phyloP scores from a whole-genome alignment of 2,329 filamentous ascomycete genomes.

The Trichoderma semiorbis region DNA sequence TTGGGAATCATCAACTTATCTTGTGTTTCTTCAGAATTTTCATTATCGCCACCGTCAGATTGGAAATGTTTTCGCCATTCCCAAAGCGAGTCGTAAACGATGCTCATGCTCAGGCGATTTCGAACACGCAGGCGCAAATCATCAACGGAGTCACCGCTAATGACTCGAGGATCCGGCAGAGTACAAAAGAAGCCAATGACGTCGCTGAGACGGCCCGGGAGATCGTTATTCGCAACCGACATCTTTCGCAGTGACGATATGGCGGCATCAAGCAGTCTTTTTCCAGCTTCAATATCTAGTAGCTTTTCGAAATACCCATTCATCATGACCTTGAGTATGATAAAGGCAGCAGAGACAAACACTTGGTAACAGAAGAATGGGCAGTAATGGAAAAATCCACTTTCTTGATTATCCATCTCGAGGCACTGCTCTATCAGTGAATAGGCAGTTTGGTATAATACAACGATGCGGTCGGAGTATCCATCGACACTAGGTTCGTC shows the following conservation, averaged over 20 bases:
- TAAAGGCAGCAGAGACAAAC: conserved; percentile 6
- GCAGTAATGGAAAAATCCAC: neutral
- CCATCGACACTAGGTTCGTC: conserved; percentile 7
- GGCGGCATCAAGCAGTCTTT: conserved; percentile 2
- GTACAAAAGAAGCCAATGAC: conserved; percentile 5
- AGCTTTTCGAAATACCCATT: conserved; percentile 11
- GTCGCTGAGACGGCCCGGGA: conserved; percentile 5
- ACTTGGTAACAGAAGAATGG: conserved; percentile 13
- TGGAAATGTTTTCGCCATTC: conserved; percentile 11
- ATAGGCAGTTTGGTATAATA: conserved; percentile 1
- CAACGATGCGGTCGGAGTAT: conserved; percentile 4
- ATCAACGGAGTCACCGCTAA: neutral
- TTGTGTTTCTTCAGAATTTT: neutral
- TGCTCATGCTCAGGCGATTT: conserved; percentile 13
- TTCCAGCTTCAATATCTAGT: conserved; percentile 1
- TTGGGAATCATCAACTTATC: neutral
- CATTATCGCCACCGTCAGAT: neutral
- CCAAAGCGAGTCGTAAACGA: conserved; percentile 7
- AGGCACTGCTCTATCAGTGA: conserved; percentile 8
- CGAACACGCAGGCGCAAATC: conserved; percentile 7
- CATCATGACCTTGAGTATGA: conserved; percentile 13
- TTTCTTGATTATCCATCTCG: conserved; percentile 9
- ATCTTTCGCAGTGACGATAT: conserved; percentile 5
- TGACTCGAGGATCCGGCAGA: conserved; percentile 1
- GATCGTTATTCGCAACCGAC: conserved; percentile 11